Conservation (phyloP, 164 flowering plant genomes). For the grape (Vitis vinifera) region ASM3070453v1 NC_081806.1:3451001-3451500, state of each 20-base stretch:
- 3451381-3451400: slow-evolving; percentile 2
- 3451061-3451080: too few species aligned
- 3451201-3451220: too few species aligned
- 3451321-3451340: not conserved
- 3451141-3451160: too few species aligned
- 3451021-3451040: too few species aligned
- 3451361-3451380: not conserved
- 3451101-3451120: too few species aligned
- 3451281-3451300: slow-evolving; percentile 94
- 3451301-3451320: slow-evolving; percentile 94
- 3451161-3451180: too few species aligned
- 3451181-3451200: too few species aligned
- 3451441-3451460: slow-evolving; percentile 71
- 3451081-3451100: too few species aligned
- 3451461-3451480: slow-evolving; percentile 1
- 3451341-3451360: not conserved
- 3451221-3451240: not conserved
- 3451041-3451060: too few species aligned
- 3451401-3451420: slow-evolving; percentile 95
- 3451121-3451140: too few species aligned
- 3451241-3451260: too few species aligned
- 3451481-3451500: not conserved
- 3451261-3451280: slow-evolving; percentile 84
- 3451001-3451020: too few species aligned
- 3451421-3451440: slow-evolving; percentile 69